Conservation (phyloP, 2,329 filamentous ascomycete genomes). For the Penicillium sp. region DNA sequence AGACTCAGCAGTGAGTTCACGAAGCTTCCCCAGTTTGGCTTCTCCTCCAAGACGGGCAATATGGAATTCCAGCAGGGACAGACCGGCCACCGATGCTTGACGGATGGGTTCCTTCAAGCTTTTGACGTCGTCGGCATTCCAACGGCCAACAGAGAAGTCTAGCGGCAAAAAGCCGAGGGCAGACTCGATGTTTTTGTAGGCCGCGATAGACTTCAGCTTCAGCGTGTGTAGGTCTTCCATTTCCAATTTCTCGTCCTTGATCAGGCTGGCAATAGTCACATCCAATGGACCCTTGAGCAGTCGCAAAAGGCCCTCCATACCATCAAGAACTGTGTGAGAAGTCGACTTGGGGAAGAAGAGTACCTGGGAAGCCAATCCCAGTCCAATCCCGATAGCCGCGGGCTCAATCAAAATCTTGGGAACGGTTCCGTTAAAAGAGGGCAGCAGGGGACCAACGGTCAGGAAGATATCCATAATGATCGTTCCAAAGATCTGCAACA, state of each 20-base stretch:
- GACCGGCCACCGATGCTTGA: slow-evolving; percentile 33
- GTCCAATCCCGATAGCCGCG: slow-evolving; percentile 46
- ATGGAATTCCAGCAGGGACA: slow-evolving; percentile 47
- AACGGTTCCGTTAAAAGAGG: slow-evolving; percentile 42
- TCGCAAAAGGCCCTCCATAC: slow-evolving; percentile 30
- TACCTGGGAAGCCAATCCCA: slow-evolving; percentile 46
- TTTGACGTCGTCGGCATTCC: slow-evolving; percentile 47
- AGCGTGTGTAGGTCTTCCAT: slow-evolving; percentile 29
- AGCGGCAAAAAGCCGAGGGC: slow-evolving; percentile 47
- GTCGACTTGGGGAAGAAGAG: slow-evolving; percentile 53
- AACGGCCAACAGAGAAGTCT: slow-evolving; percentile 48
- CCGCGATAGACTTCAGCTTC: slow-evolving; percentile 33
- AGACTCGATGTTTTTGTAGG: slow-evolving; percentile 42
- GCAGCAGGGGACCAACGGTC: slow-evolving; percentile 44
- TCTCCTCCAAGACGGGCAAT: slow-evolving; percentile 30
- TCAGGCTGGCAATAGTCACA: slow-evolving; percentile 24
- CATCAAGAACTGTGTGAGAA: slow-evolving; percentile 44
- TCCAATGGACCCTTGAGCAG: slow-evolving; percentile 32
- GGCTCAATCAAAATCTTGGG: slow-evolving; percentile 46
- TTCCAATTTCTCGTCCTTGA: slow-evolving; percentile 16
- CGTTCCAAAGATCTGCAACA: slow-evolving; percentile 49
- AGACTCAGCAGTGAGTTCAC: slow-evolving; percentile 8
- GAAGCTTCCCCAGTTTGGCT: slow-evolving; percentile 19
- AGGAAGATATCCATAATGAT: slow-evolving; percentile 50
- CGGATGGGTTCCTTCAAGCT: slow-evolving; percentile 39